Conservation (phyloP, 805 yeast species). For the Candida sithepensis region DNA sequence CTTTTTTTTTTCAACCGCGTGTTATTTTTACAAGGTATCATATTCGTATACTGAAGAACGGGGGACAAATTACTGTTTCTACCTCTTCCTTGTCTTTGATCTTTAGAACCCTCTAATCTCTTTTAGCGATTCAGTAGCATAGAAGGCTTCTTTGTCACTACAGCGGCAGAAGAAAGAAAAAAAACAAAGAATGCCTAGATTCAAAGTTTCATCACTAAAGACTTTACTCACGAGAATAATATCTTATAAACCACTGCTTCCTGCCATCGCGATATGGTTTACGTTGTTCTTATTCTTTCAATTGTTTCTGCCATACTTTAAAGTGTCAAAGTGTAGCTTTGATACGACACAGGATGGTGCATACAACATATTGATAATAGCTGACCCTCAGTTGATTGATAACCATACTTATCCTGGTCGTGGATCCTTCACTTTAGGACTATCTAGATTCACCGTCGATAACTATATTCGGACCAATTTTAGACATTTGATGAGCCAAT, state of each 20-base stretch:
- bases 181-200: slow-evolving; percentile 6
- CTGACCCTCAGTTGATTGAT: slow-evolving; percentile 95
- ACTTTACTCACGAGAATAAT: not conserved
- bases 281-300: slow-evolving; percentile 13
- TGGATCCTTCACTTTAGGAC: slow-evolving; percentile 36
- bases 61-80: too few species aligned
- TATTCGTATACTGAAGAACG: too few species aligned
- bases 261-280: slow-evolving; percentile 10
- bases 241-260: slow-evolving; percentile 3
- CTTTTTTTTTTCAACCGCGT: too few species aligned
- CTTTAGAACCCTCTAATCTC: too few species aligned
- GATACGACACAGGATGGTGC: not conserved
- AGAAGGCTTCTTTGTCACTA: too few species aligned
- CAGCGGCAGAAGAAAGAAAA: too few species aligned
- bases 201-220: slow-evolving; percentile 3
- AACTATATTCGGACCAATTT: slow-evolving; percentile 72
- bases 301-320: slow-evolving; percentile 5
- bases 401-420: slow-evolving; percentile 81
- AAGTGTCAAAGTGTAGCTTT: slow-evolving; percentile 10
- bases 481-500: slow-evolving; percentile 52
- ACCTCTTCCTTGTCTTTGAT: too few species aligned
- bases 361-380: slow-evolving; percentile 44
- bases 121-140: too few species aligned
- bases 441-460: slow-evolving; percentile 67
- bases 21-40: too few species aligned